phyloP scores from a whole-genome alignment of 2,329 filamentous ascomycete genomes.

The Venturia asperata region DNA sequence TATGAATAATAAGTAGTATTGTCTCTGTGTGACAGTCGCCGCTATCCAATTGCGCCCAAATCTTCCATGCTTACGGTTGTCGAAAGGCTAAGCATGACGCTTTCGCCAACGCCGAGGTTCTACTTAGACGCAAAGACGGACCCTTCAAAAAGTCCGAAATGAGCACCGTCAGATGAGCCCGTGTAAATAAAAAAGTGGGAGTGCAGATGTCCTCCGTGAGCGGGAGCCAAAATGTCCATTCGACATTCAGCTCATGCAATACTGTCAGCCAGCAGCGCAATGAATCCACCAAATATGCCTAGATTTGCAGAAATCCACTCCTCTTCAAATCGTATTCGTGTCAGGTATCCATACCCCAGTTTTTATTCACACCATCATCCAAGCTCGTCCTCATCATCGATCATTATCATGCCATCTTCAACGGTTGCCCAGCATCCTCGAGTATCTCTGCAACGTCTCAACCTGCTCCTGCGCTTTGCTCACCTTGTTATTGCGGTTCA shows the following conservation, averaged over 20 bases:
- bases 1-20: not conserved
- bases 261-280: not conserved
- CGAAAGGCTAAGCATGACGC: not conserved
- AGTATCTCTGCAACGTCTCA: not conserved
- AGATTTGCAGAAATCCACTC: not conserved
- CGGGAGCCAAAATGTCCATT: not conserved
- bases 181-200: not conserved
- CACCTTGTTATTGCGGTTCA: slow-evolving; percentile 39
- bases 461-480: slow-evolving; percentile 45
- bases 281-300: not conserved
- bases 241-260: not conserved
- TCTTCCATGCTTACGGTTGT: not conserved
- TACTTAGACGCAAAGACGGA: not conserved
- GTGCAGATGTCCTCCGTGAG: not conserved
- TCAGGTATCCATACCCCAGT: not conserved
- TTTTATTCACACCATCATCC: slow-evolving; percentile 1
- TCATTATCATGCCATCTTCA: not conserved
- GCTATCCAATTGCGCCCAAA: not conserved
- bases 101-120: not conserved
- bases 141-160: not conserved
- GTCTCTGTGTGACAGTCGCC: not conserved
- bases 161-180: not conserved
- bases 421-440: not conserved
- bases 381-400: slow-evolving; percentile 3
- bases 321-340: not conserved